Conservation (phyloP, 441 rosid genomes). For the Pelargonium australe region DNA sequence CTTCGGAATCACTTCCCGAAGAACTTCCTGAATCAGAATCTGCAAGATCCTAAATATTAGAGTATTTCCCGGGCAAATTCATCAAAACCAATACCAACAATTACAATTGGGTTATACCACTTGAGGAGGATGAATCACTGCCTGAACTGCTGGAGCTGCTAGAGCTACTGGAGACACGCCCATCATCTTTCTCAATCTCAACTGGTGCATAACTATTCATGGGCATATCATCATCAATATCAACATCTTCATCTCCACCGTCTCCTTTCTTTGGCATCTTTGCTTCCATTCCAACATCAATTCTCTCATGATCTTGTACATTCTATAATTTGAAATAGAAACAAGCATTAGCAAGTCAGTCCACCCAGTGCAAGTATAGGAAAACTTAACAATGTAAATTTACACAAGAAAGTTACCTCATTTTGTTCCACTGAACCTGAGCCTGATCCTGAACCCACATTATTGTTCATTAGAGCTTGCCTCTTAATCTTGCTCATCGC, state of each 20-base stretch:
- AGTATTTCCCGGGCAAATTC: background rate
- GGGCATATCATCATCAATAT: slow-evolving; percentile 92
- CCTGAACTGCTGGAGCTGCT: slow-evolving; percentile 33
- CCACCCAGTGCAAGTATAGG: background rate
- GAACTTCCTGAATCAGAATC: slow-evolving; percentile 67
- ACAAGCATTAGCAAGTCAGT: background rate
- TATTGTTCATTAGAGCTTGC: slow-evolving; percentile 53
- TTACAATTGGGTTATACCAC: slow-evolving; percentile 42
- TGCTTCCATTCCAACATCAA: slow-evolving; percentile 32
- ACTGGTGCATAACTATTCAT: slow-evolving; percentile 70
- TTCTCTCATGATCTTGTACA: slow-evolving; percentile 26
- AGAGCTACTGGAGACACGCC: slow-evolving; percentile 45
- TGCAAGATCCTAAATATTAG: slow-evolving; percentile 24
- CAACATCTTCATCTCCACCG: slow-evolving; percentile 89
- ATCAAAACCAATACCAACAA: background rate
- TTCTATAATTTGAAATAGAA: slow-evolving; percentile 22
- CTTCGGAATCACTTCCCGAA: background rate
- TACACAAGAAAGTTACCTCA: slow-evolving; percentile 25
- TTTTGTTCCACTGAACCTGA: slow-evolving; percentile 23
- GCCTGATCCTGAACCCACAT: slow-evolving; percentile 22
- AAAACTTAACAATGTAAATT: too few relatives aligned
- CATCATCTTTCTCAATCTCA: slow-evolving; percentile 75
- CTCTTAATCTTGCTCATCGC: slow-evolving; percentile 85
- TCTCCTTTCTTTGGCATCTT: slow-evolving; percentile 50
- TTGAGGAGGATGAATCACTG: slow-evolving; percentile 74